These are phyloP conservation scores for Leavenworthia alabamica DNA, from an alignment of 345 rosid genomes.

Conservation along the genomic window DNA sequence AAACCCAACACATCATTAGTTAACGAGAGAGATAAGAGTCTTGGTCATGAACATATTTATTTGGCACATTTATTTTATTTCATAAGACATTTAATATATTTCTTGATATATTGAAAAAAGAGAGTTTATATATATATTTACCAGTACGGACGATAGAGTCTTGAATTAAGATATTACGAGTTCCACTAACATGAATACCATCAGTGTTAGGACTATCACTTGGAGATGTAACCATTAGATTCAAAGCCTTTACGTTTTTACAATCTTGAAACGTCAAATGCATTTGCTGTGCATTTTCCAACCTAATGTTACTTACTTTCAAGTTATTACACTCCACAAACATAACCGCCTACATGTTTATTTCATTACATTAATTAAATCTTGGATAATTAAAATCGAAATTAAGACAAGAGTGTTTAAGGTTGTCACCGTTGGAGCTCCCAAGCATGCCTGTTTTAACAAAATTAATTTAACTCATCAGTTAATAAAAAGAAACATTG, in stretches of 20 bases:
- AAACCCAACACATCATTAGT: too few relatives aligned
- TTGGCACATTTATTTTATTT: too few relatives aligned
- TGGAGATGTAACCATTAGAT: constrained; percentile 56
- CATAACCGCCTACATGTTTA: constrained; percentile 57
- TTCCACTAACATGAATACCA: constrained; percentile 69
- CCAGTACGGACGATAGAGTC: constrained; percentile 68
- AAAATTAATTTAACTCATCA: not conserved
- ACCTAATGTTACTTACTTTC: constrained; percentile 48
- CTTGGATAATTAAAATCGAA: not conserved
- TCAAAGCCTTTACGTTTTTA: constrained; percentile 43
- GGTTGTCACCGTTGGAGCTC: constrained; percentile 76
- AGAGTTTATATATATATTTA: constrained; percentile 6
- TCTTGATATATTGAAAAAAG: too few relatives aligned
- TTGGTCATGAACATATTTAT: too few relatives aligned
- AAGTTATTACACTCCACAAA: constrained; percentile 56
- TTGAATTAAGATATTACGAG: constrained; percentile 52
- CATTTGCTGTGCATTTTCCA: constrained; percentile 75
- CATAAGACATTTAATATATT: too few relatives aligned
- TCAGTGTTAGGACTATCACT: constrained; percentile 83
- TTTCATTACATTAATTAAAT: not conserved
- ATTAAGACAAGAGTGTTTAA: not conserved
- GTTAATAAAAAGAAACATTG: too few relatives aligned
- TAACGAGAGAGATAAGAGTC: too few relatives aligned
- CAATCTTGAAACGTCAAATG: constrained; percentile 57
- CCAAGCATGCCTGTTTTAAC: constrained; percentile 56